phyloP scores from a whole-genome alignment of 2,329 filamentous ascomycete genomes.

The Beauveria scarabaeidicola region DNA sequence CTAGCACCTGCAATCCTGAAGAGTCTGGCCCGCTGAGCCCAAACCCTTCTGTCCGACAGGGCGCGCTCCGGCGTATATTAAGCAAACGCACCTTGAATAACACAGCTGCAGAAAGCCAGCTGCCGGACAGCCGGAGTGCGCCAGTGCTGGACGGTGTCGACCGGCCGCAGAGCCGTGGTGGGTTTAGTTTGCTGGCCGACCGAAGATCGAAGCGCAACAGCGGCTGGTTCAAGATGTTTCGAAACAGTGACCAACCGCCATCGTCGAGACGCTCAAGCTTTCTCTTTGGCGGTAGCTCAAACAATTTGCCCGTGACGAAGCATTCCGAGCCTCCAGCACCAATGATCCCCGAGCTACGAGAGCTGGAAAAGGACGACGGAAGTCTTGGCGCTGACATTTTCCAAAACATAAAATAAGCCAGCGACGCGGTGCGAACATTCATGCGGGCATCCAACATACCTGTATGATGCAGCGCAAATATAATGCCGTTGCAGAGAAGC shows the following conservation, averaged over 20 bases:
- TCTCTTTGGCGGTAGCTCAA: constrained; percentile 31
- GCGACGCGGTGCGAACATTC: not conserved
- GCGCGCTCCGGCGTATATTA: constrained; percentile 50
- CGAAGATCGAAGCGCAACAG: constrained; percentile 48
- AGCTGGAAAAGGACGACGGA: constrained; percentile 41
- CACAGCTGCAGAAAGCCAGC: constrained; percentile 42
- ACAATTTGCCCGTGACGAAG: constrained; percentile 22
- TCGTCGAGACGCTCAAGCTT: constrained; percentile 35
- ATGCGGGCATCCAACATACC: constrained; percentile 1
- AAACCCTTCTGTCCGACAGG: constrained; percentile 40
- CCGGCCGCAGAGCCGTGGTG: constrained; percentile 44
- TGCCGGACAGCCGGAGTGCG: constrained; percentile 29
- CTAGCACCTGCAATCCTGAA: constrained; percentile 40
- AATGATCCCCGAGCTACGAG: constrained; percentile 51
- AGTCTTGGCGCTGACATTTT: constrained; percentile 46
- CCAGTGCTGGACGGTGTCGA: constrained; percentile 21
- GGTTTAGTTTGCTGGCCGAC: constrained; percentile 40
- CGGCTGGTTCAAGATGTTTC: constrained; percentile 51
- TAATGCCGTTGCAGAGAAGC: not conserved
- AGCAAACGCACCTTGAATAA: constrained; percentile 48
- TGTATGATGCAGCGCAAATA: not conserved
- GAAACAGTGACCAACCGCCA: constrained; percentile 26
- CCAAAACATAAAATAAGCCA: constrained; percentile 41
- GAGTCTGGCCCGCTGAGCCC: constrained; percentile 46
- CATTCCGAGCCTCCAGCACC: constrained; percentile 45